These are phyloP conservation scores for Crucihimalaya himalaica DNA, from an alignment of 345 rosid genomes.

Conservation along the genomic window DNA sequence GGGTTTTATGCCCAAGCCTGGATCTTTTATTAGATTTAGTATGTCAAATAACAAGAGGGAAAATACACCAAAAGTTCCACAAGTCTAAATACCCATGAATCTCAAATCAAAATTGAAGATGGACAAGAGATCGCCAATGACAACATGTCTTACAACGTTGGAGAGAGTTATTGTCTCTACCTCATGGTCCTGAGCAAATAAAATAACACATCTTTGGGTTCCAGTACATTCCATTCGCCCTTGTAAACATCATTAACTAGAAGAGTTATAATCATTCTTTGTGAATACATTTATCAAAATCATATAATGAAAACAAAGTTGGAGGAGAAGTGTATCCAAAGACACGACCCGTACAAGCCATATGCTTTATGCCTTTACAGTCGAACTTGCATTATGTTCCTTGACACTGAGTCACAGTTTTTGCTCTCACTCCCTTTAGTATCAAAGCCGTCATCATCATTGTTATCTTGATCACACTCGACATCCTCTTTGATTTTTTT, in stretches of 20 bases:
- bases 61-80: background rate
- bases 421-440: constrained; percentile 17
- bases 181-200: background rate
- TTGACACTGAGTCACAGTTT: background rate
- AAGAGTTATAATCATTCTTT: background rate
- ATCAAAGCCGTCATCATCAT: constrained; percentile 28
- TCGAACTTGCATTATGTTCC: background rate
- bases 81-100: background rate
- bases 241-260: background rate
- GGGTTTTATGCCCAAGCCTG: too few relatives aligned
- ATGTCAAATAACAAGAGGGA: background rate
- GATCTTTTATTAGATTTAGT: background rate
- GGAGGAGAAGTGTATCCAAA: background rate
- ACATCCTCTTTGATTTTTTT: background rate
- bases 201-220: background rate
- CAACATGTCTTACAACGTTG: background rate
- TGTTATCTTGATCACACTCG: background rate
- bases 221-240: background rate
- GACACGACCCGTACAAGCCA: background rate
- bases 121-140: background rate
- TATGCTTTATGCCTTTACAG: background rate
- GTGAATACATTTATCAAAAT: background rate
- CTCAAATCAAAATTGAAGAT: background rate
- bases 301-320: background rate
- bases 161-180: background rate